Conservation (phyloP, 768 basidiomycete species). For the Russula dissimulans region DNA sequence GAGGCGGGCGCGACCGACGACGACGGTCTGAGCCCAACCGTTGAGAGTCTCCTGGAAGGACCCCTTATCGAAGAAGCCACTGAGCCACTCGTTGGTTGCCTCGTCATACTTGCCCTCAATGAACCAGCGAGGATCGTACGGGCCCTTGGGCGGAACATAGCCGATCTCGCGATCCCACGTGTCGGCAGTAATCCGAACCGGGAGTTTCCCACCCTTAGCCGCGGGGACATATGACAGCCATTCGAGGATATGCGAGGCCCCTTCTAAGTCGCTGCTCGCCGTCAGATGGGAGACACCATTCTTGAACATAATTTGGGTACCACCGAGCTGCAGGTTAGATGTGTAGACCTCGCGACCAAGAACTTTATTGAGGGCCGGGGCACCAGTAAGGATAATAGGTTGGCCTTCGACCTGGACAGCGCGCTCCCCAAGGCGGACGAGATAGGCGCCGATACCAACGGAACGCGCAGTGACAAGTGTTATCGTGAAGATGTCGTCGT, state of each 20-base stretch:
- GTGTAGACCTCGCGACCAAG: slow-evolving; percentile 98
- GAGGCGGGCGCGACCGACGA: slow-evolving; percentile 90
- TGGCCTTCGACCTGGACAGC: slow-evolving; percentile 99
- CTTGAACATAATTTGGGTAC: slow-evolving; percentile 99
- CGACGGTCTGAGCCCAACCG: slow-evolving; percentile 99
- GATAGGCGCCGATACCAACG: slow-evolving; percentile 98
- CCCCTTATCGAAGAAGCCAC: slow-evolving; percentile 94
- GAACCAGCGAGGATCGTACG: slow-evolving; percentile 97
- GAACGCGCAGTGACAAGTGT: slow-evolving; percentile 98
- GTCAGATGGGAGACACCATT: slow-evolving; percentile 98
- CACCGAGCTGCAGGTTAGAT: slow-evolving; percentile 95
- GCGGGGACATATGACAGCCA: slow-evolving; percentile 95
- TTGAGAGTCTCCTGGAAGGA: slow-evolving; percentile 98
- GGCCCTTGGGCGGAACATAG: slow-evolving; percentile 85
- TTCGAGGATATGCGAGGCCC: slow-evolving; percentile 85
- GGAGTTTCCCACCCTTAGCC: slow-evolving; percentile 67
- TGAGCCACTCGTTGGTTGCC: slow-evolving; percentile 58
- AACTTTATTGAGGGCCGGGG: slow-evolving; percentile 95
- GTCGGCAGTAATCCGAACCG: slow-evolving; percentile 65
- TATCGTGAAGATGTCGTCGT: slow-evolving; percentile 99
- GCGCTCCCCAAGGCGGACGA: slow-evolving; percentile 94
- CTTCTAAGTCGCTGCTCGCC: slow-evolving; percentile 90
- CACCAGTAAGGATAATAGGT: slow-evolving; percentile 97
- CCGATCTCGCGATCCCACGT: slow-evolving; percentile 88
- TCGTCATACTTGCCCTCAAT: slow-evolving; percentile 93